Percentiles rank a stretch among this genome's conserved stretches.
These are phyloP conservation scores for Penicillium concentricum DNA, from an alignment of 2,329 filamentous ascomycete genomes.

Conservation along the genomic window DNA sequence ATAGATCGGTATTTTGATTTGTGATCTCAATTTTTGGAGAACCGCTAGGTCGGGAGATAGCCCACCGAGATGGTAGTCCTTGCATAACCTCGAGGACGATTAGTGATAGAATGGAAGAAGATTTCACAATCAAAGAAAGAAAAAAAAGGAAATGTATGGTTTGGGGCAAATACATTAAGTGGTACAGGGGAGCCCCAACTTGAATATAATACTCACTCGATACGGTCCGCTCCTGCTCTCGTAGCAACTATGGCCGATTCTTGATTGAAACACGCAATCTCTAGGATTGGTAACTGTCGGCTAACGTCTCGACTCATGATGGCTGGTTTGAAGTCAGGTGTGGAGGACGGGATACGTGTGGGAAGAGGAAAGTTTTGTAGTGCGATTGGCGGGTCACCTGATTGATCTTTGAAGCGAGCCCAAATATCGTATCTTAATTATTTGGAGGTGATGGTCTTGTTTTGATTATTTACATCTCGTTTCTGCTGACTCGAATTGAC, in stretches of 20 bases:
- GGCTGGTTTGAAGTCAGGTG: background rate
- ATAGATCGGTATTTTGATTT: slow-evolving; percentile 45
- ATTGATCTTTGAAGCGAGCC: background rate
- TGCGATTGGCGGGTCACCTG: background rate
- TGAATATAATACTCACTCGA: slow-evolving; percentile 48
- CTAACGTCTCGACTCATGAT: background rate
- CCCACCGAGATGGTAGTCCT: slow-evolving; percentile 18
- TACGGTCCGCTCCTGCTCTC: slow-evolving; percentile 47
- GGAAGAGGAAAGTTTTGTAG: background rate
- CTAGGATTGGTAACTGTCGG: slow-evolving; percentile 19
- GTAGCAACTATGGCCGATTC: slow-evolving; percentile 47
- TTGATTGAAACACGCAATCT: slow-evolving; percentile 52
- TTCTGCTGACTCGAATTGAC: too few species aligned
- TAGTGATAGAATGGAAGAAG: slow-evolving; percentile 36
- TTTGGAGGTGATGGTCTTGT: too few species aligned
- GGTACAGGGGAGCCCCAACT: background rate
- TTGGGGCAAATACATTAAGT: background rate
- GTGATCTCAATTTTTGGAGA: slow-evolving; percentile 22
- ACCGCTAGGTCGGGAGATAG: slow-evolving; percentile 23
- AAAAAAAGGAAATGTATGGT: background rate
- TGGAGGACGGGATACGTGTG: background rate
- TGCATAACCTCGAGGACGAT: slow-evolving; percentile 33
- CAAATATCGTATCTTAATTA: background rate
- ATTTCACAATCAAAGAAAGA: background rate
- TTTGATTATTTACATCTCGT: too few species aligned